Percentiles rank a stretch among this genome's conserved stretches.
These are phyloP conservation scores for Russula earlei DNA, from an alignment of 768 basidiomycete genomes.

Conservation along the genomic window DNA sequence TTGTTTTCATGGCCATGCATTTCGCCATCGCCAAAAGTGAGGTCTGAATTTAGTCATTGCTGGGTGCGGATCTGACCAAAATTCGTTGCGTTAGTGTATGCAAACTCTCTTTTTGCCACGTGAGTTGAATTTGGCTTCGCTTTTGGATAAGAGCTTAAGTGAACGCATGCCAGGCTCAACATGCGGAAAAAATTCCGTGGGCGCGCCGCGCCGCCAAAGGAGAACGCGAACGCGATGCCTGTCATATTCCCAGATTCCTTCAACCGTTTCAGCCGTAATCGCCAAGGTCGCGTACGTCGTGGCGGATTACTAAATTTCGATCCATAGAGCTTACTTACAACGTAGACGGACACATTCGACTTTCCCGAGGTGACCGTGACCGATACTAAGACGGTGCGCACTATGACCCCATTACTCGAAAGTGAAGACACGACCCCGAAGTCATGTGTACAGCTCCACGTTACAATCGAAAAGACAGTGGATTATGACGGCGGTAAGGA, in stretches of 20 bases:
- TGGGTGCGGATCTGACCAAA: background rate
- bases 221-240: constrained; percentile 3
- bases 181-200: constrained; percentile 12
- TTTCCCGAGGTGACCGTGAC: background rate
- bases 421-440: background rate
- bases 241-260: constrained; percentile 13
- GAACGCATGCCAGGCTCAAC: constrained; percentile 10
- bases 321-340: background rate
- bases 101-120: constrained; percentile 20
- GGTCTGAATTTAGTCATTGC: background rate
- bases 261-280: background rate
- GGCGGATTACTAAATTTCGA: too few species aligned
- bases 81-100: constrained; percentile 15
- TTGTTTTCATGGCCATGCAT: constrained; percentile 20
- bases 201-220: constrained; percentile 1
- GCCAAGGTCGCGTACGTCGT: background rate
- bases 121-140: background rate
- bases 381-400: background rate
- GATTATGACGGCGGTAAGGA: constrained; percentile 8
- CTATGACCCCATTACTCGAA: background rate
- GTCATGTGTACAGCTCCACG: constrained; percentile 4
- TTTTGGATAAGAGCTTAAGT: background rate
- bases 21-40: constrained; percentile 20
- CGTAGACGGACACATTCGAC: background rate
- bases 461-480: constrained; percentile 19